Evolutionary conservation across 1,139 yeast species (phyloP).

Genomic region (Geotrichum restrictum): DNA sequence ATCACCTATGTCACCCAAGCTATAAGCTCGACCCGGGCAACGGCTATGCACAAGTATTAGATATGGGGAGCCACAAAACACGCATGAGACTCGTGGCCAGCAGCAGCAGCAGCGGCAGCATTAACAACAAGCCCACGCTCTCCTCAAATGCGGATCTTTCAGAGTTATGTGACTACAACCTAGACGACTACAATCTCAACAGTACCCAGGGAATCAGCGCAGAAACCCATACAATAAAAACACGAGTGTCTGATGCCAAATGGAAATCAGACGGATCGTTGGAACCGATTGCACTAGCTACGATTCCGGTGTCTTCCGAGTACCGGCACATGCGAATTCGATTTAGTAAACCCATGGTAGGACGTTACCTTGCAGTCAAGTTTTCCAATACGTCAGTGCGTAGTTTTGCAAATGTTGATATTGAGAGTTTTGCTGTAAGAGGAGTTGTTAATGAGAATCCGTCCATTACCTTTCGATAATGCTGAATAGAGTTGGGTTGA

Average conservation of each 20-base stretch:
- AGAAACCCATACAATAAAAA: slow-evolving; percentile 1
- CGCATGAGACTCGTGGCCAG: slow-evolving; percentile 2
- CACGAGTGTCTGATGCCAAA: slow-evolving; percentile 2
- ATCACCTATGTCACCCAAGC: slow-evolving; percentile 16
- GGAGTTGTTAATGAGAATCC: slow-evolving; percentile 13
- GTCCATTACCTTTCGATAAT: slow-evolving; percentile 2
- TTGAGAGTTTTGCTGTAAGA: slow-evolving; percentile 21
- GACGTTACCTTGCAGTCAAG: slow-evolving; percentile 20
- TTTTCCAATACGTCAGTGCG: slow-evolving; percentile 18
- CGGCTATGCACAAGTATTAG: slow-evolving; percentile 12
- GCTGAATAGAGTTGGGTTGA: neutral
- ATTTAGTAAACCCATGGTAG: slow-evolving; percentile 19
- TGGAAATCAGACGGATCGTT: slow-evolving; percentile 15
- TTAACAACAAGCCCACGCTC: neutral
- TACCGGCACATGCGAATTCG: slow-evolving; percentile 21
- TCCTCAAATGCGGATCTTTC: no score
- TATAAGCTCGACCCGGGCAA: slow-evolving; percentile 13
- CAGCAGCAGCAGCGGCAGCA: neutral
- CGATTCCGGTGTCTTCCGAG: slow-evolving; percentile 17
- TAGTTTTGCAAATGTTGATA: slow-evolving; percentile 22
- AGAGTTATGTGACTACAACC: no score
- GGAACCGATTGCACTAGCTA: slow-evolving; percentile 21
- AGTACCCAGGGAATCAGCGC: neutral
- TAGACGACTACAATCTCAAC: neutral
- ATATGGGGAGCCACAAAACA: slow-evolving; percentile 4